Evolutionary conservation across 495 filamentous ascomycete genomes (phyloP), one percentile per base, ranked within the genome.

Genomic region (Penicillium flavigenum): DNA sequence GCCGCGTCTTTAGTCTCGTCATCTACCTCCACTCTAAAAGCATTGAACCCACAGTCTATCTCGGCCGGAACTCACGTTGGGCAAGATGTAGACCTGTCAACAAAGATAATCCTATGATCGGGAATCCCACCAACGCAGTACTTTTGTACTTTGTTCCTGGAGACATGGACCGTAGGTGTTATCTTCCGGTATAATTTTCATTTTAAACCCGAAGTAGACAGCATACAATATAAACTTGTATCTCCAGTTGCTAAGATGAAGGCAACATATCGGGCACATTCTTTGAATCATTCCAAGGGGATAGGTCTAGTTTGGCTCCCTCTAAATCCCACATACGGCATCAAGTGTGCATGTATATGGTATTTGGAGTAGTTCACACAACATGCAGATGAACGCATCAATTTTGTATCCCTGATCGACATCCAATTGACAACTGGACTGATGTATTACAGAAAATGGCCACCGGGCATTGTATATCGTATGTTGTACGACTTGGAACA

Each of bases 341-440:
- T 36, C 27, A 12, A 22, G 20, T 42, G 20, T 29, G 34, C 51
- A 44, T 22, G 29, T 46, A 47, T 20, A 41, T 20, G 19, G 27
- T 55, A 38, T 38, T 38, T 52, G 48, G n/a, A 11, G 49, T 51
- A 20, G 34, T 31, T 52, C 50, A 20, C 26, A 31, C 19, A 24
- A 41, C 16, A 19, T 45, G 43, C 52, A 44, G 22, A 19, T n/a
- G 39, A 32, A 31, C 10, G 17, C 39, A 20, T 53, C 31, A 45
- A 29, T 16, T 46, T 36, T 54, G 43, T 55, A 54, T 36, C 39
- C 51, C 44, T 29, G 53, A 36, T 47, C 53, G 42, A 38, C 42
- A 46, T 27, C 2, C 11, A 38, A 27, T 55, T 47, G 9, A 38
- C 43, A 47, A 55, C 32, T 9, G 24, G 22, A 38, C 53, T 36